A percentile compares a stretch with the other conserved stretches of the same genome.
Conservation (phyloP, 768 basidiomycete genomes). For the Rhizopogon vinicolor region DNA sequence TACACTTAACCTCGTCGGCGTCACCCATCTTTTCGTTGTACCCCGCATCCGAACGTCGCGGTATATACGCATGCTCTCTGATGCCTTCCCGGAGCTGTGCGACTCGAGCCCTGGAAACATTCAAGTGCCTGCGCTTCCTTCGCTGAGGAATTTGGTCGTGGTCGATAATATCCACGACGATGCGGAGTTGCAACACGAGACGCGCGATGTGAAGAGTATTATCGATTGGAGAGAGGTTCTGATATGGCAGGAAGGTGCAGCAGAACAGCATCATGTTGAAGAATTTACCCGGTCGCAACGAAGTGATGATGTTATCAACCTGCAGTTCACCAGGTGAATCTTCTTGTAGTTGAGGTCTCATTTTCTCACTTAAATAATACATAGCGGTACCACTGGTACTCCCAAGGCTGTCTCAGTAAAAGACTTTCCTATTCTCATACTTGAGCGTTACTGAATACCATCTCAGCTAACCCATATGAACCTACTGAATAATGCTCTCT, state of each 20-base stretch:
- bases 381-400: constrained; percentile 72
- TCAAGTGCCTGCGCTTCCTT: constrained; percentile 53
- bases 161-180: constrained; percentile 53
- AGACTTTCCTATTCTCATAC: background rate
- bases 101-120: constrained; percentile 48
- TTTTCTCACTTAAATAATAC: background rate
- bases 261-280: constrained; percentile 38
- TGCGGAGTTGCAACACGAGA: constrained; percentile 33
- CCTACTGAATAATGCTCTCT: constrained; percentile 72
- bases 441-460: background rate
- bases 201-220: constrained; percentile 41
- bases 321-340: constrained; percentile 79
- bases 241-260: constrained; percentile 56
- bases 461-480: constrained; percentile 73
- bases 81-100: constrained; percentile 53
- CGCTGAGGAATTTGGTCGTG: constrained; percentile 58
- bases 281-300: constrained; percentile 36
- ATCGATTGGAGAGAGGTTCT: constrained; percentile 72
- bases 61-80: constrained; percentile 57
- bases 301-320: constrained; percentile 71
- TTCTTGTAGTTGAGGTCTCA: background rate
- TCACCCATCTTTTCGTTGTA: constrained; percentile 67
- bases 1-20: constrained; percentile 59
- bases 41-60: constrained; percentile 62
- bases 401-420: constrained; percentile 83